Percentiles rank a stretch among this genome's conserved stretches.
Evolutionary conservation across 1,139 yeast genomes (phyloP).

Genomic region (Yamadazyma diddensiae): DNA sequence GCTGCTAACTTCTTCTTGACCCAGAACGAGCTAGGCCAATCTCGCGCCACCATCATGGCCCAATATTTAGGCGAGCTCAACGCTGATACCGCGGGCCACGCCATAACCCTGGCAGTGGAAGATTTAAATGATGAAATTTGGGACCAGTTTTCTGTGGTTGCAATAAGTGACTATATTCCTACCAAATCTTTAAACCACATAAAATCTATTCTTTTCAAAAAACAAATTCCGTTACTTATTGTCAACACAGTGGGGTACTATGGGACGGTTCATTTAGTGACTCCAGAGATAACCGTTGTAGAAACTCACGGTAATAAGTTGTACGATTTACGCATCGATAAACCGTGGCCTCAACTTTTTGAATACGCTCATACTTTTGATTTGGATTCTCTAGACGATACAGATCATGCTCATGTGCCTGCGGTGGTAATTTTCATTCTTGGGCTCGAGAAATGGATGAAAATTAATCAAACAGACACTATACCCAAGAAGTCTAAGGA

Average conservation of each 20-base stretch:
- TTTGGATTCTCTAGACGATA: conserved; percentile 42
- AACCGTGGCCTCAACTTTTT: conserved; percentile 74
- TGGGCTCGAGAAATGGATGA: conserved; percentile 47
- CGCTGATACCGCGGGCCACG: conserved; percentile 49
- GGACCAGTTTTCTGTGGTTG: conserved; percentile 52
- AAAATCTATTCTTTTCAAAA: conserved; percentile 38
- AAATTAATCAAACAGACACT: conserved; percentile 12
- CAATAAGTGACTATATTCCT: conserved; percentile 38
- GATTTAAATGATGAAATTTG: conserved; percentile 33
- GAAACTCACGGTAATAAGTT: conserved; percentile 72
- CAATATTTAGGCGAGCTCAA: conserved; percentile 55
- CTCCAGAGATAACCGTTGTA: conserved; percentile 56
- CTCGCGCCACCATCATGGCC: conserved; percentile 38
- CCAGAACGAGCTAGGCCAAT: conserved; percentile 42
- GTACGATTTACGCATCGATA: conserved; percentile 66
- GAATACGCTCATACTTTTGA: conserved; percentile 51
- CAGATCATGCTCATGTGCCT: conserved; percentile 70
- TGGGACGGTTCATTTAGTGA: conserved; percentile 56
- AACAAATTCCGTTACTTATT: conserved; percentile 52
- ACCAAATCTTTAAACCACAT: conserved; percentile 20
- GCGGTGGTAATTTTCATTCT: conserved; percentile 64
- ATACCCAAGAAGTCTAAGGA: conserved; percentile 48
- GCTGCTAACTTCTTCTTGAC: conserved; percentile 63
- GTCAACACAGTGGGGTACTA: conserved; percentile 62
- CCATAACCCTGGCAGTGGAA: conserved; percentile 20